phyloP scores from a whole-genome alignment of 2,329 filamentous ascomycete species.

The Phialophora expanda region DNA sequence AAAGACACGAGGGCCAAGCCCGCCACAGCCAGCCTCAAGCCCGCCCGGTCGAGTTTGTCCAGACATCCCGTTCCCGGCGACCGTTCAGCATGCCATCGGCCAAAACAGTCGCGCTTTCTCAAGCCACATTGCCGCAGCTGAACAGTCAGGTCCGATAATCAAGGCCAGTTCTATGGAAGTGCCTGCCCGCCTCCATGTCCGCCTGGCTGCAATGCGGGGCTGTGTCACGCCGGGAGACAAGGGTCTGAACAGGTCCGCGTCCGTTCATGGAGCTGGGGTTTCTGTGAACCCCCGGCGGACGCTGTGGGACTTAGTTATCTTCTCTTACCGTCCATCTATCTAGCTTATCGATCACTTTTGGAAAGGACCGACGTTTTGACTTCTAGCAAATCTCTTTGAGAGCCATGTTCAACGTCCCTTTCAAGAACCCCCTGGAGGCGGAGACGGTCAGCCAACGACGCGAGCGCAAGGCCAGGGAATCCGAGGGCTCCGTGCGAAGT shows the following conservation, averaged over 20 bases:
- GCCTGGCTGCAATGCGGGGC: too few relatives aligned
- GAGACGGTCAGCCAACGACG: conserved; percentile 3
- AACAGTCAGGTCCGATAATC: background rate
- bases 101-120: background rate
- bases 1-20: background rate
- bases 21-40: too few relatives aligned
- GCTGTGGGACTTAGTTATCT: background rate
- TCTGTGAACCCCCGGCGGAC: background rate
- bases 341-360: background rate
- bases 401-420: conserved; percentile 1
- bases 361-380: background rate
- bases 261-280: background rate
- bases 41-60: too few relatives aligned
- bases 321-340: background rate
- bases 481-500: background rate
- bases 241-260: too few relatives aligned
- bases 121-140: background rate
- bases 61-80: too few relatives aligned
- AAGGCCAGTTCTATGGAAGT: background rate
- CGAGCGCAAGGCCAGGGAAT: conserved; percentile 6
- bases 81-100: background rate
- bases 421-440: conserved; percentile 10
- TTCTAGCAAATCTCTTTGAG: background rate
- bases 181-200: background rate
- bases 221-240: too few relatives aligned